Conservation (phyloP, 2,329 filamentous ascomycete genomes). For the Bimuria novae-zelandiae region DNA sequence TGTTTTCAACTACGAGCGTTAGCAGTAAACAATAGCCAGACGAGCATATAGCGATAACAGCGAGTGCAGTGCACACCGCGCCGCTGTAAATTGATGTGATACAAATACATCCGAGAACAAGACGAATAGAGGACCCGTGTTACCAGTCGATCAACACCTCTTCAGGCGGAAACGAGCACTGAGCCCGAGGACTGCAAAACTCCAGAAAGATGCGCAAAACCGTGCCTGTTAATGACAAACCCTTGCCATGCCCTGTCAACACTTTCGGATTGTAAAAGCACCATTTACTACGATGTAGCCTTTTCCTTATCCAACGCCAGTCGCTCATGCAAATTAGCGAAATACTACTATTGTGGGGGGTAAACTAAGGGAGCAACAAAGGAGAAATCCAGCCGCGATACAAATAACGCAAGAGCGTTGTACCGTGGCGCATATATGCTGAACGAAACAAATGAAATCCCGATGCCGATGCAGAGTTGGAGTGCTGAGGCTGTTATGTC, state of each 20-base stretch:
- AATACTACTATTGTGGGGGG: neutral
- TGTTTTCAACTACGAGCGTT: too few relatives aligned
- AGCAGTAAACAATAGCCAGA: too few relatives aligned
- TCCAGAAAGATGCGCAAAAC: neutral
- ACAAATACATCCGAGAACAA: neutral
- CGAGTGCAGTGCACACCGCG: too few relatives aligned
- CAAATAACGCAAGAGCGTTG: too few relatives aligned
- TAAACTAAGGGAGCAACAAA: too few relatives aligned
- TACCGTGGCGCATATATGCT: neutral
- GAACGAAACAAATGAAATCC: neutral
- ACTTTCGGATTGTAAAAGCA: too few relatives aligned
- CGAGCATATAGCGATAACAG: too few relatives aligned
- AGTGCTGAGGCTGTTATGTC: conserved; percentile 6
- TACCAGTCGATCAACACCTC: neutral
- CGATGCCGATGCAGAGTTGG: neutral
- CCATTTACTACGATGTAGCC: too few relatives aligned
- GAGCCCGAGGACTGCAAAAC: neutral
- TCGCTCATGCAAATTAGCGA: conserved; percentile 4
- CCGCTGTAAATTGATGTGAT: neutral
- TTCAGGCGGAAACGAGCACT: neutral
- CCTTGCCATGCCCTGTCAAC: too few relatives aligned
- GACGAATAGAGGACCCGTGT: neutral
- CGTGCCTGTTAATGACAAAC: too few relatives aligned
- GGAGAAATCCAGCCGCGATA: neutral
- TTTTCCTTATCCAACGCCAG: conserved; percentile 3